These are phyloP conservation scores for Sindora glabra DNA, from an alignment of 306 rosid genomes.

Conservation along the genomic window DNA sequence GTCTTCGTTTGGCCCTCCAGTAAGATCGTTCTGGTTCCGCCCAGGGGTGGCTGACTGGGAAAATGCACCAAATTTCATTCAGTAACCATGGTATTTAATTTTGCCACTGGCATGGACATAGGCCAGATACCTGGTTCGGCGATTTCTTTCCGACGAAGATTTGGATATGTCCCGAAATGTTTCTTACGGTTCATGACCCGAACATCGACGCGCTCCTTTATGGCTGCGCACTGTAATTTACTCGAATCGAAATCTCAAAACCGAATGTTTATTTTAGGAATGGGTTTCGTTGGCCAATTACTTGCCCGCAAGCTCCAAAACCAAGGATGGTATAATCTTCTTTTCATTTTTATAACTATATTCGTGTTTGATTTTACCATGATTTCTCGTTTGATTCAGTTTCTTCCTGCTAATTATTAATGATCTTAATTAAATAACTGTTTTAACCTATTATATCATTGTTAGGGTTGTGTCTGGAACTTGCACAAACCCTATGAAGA, in stretches of 20 bases:
- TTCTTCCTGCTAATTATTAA: not conserved
- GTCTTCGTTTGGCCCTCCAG: no score
- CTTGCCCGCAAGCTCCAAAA: constrained; percentile 55
- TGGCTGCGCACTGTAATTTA: not conserved
- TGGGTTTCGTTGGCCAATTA: constrained; percentile 68
- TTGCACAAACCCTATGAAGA: no score
- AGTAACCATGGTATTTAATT: no score
- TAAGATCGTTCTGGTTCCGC: no score
- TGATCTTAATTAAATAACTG: not conserved
- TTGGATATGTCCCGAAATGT: constrained; percentile 1
- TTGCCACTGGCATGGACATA: constrained; percentile 23
- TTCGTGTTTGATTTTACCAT: not conserved
- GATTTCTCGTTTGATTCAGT: no score
- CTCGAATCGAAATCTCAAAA: constrained; percentile 20
- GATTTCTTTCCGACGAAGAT: not conserved
- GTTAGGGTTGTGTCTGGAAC: constrained; percentile 39
- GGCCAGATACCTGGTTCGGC: constrained; percentile 1
- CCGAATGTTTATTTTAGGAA: constrained; percentile 55
- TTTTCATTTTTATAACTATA: not conserved
- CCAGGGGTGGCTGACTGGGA: no score
- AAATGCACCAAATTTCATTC: no score
- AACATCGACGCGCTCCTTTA: not conserved
- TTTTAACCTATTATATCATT: not conserved
- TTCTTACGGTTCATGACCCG: not conserved
- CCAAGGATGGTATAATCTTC: constrained; percentile 69